Base-by-base conservation (phyloP, 2,329 filamentous ascomycete species). In the Zasmidium cellare region DNA sequence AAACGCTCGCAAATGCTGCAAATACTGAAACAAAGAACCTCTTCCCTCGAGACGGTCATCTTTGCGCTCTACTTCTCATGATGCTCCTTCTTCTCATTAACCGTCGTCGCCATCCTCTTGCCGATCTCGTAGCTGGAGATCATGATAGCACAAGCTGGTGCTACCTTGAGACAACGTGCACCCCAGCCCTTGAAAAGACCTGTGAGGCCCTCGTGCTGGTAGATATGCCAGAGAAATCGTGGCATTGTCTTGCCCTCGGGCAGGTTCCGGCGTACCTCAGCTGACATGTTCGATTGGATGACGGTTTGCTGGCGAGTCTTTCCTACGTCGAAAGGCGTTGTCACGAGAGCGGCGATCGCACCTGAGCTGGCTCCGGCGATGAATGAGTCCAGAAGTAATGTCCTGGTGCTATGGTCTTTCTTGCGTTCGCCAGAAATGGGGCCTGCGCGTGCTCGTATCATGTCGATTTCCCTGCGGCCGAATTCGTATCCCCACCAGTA, bases 401-500 rank as follows among this genome's bases (percentile, higher is more conserved):
- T 84, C 1, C 82, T 82, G 64, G 90, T 89, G 58, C 88, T 89
- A 68, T 92, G 87, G 46, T 81, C 60, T 19, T 58, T 60, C 9
- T 51, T 53, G 1, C 59, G 57, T 20, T 63, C 47, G 24, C 62
- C 63, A n/a, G 61, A 59, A 35, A 66, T 68, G 65, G 18, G 70
- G 64, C 24, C 66, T 56, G 59, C 68, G 82, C 84, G 63, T 55
- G 77, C 75, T 48, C 92, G 86, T 50, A 85, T 76, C 65, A 92
- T 87, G 1, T 87, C 88, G 57, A 97, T 76, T 53, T 79, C 77
- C 22, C 87, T 85, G 53, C 92, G 86, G 55, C 93, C 87, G 18
- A 84, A 86, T 77, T 99, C 94, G 72, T 99, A 99, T 12, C 94
- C 93, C 87, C 90, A 96, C 94, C 94, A 99, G 78, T 99, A 99